Evolutionary conservation across 2,329 filamentous ascomycete species (phyloP).

Genomic region (Aspergillus quadricinctus): DNA sequence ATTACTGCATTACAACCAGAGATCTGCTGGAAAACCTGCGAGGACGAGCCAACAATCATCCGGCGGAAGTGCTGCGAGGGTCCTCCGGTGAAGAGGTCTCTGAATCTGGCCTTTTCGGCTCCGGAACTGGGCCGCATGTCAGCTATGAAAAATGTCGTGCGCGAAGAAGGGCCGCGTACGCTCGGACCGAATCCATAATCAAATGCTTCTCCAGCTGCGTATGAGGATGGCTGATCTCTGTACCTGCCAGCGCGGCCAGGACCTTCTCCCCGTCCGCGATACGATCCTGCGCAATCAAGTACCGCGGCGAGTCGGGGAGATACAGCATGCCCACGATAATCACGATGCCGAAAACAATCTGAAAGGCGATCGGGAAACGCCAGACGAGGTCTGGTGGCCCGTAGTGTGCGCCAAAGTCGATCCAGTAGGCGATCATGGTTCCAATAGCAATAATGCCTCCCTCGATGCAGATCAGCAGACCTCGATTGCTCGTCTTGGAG

Average conservation of each 20-base stretch:
- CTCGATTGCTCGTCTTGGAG: constrained; percentile 53
- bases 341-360: constrained; percentile 47
- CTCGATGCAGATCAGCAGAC: constrained; percentile 58
- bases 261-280: constrained; percentile 47
- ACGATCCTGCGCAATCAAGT: constrained; percentile 43
- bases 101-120: constrained; percentile 46
- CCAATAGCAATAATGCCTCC: constrained; percentile 51
- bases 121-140: constrained; percentile 51
- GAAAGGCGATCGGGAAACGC: constrained; percentile 53
- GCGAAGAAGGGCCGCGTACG: constrained; percentile 38
- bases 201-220: constrained; percentile 59
- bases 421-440: constrained; percentile 52
- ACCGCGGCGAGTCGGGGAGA: constrained; percentile 45
- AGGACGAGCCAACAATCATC: constrained; percentile 38
- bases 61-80: constrained; percentile 39
- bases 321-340: constrained; percentile 41
- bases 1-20: constrained; percentile 49
- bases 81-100: constrained; percentile 34
- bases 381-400: constrained; percentile 37
- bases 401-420: constrained; percentile 45
- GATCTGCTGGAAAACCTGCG: constrained; percentile 46
- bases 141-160: constrained; percentile 7
- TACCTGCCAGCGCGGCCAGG: constrained; percentile 48
- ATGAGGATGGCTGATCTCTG: constrained; percentile 50
- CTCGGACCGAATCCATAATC: constrained; percentile 61